Evolutionary conservation across 2,329 filamentous ascomycete genomes (phyloP), one percentile per base, ranked within the genome.

Genomic region (Tolypocladium capitatum): DNA sequence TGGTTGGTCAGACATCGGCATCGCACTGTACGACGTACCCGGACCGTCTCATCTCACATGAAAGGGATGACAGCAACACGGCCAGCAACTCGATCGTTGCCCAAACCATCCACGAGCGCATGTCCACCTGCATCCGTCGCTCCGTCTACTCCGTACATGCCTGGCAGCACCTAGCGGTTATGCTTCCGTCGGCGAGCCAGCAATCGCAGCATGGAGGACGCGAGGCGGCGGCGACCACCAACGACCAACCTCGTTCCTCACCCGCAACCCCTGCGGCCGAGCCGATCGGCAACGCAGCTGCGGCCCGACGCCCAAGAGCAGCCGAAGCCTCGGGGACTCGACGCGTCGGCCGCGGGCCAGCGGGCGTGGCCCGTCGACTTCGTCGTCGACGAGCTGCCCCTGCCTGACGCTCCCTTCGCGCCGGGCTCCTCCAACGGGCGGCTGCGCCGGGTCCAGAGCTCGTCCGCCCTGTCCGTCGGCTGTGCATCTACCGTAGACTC

Each of bases 361-460:
- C 42, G 33, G 11, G 14, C 46, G 3, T 20, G 14, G 11, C 18
- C 30, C 5, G 5, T 32, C 30, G 42, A 16, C 13, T 24, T 28
- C n/a, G 21, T 27, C 18, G 31, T 34, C 4, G 32, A 45, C 16
- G 43, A 45, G 31, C 21, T 44, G 1, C 18, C 42, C 16, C 18
- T 1, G 10, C 24, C 21, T n/a, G 20, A 13, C 9, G 21, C 43
- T 4, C 20, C 40, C 2, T 41, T 34, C 7, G 43, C 38, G 28
- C 20, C 47, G 16, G 35, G 21, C 38, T 28, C 24, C 24, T 28
- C 11, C 13, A 4, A 24, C 16, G 18, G 40, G 28, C 30, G 51
- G 40, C 41, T 64, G 6, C 54, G 62, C 33, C 50, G 62, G 4
- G 58, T 59, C 18, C 63, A 61, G 52, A 64, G 60, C 46, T 64